Evolutionary conservation across 1,139 yeast genomes (phyloP).

Genomic region (Lodderomyces oxycetoniae): DNA sequence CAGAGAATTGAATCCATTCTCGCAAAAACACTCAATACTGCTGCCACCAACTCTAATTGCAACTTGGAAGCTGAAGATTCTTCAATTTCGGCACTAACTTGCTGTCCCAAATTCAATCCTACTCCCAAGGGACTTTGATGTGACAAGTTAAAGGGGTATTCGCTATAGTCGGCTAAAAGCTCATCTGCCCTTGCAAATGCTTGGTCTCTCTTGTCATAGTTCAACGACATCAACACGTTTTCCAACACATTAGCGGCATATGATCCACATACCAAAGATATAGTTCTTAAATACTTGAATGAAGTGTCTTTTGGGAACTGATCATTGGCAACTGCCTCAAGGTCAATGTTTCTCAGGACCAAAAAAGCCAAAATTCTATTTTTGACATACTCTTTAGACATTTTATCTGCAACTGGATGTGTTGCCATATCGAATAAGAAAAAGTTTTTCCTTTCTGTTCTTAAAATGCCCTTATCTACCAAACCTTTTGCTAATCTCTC

Average conservation of each 20-base stretch:
- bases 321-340: conserved; percentile 45
- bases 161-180: conserved; percentile 72
- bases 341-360: conserved; percentile 62
- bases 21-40: conserved; percentile 63
- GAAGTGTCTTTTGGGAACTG: conserved; percentile 69
- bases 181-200: conserved; percentile 95
- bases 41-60: conserved; percentile 86
- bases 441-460: conserved; percentile 94
- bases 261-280: conserved; percentile 81
- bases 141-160: conserved; percentile 70
- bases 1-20: conserved; percentile 53
- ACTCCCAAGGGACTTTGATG: conserved; percentile 60
- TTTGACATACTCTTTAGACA: conserved; percentile 75
- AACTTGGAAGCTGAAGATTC: conserved; percentile 53
- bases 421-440: conserved; percentile 97
- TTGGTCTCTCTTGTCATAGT: conserved; percentile 86
- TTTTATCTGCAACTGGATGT: conserved; percentile 86
- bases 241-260: conserved; percentile 96
- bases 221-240: conserved; percentile 72
- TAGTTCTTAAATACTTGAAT: conserved; percentile 69
- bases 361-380: conserved; percentile 67
- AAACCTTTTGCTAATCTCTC: conserved; percentile 95
- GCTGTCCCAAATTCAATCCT: conserved; percentile 71
- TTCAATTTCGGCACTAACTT: conserved; percentile 64
- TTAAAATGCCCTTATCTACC: conserved; percentile 94